Evolutionary conservation across 768 basidiomycete species (phyloP), one percentile per base, ranked within the genome.

Genomic region (Leucosporidium creatinivorum): DNA sequence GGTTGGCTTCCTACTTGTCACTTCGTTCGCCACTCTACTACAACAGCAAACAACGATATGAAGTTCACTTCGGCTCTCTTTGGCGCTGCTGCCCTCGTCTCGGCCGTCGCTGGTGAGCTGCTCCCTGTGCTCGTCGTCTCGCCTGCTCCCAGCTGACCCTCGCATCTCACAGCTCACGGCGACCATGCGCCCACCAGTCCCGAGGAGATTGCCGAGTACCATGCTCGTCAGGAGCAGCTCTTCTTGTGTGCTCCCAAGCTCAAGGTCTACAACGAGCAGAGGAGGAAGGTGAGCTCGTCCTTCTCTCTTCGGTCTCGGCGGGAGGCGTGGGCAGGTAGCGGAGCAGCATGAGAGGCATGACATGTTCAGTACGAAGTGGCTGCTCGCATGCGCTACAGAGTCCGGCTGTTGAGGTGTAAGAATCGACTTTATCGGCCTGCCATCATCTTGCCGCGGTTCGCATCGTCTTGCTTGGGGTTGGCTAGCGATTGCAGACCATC

Each of bases 241-340:
- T 75, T 73, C 68, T 73, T 73, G 52, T 77, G 77, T 57, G 76
- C 75, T 3, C 77, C 77, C 17, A 58, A 65, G 61, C 67, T 73
- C 57, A 74, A 73, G 17, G 73, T 73, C 18, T 73, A 74, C 50
- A 57, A 63, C 4, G 71, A 68, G 31, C 56, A 65, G 65, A 67
- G 66, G 31, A 73, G 66, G 65, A 44, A 44, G 39, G 72, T 73
- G 25, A 59, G 72, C 39, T 68, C 39, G 19, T 19, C 51, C 30
- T 28, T 21, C 39, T n/a, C 39, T 6, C 39, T n/a, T 44, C 39
- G 39, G 39, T 44, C 39, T 44, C 15, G 13, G 8, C 39, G 39
- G 39, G 10, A 44, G 39, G 8, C 8, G 3, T 15, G 39, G 13
- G 39, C 8, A 15, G 15, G 39, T 13, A 10, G 6, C 39, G 13